Evolutionary conservation across 805 yeast genomes (phyloP), one percentile per base, ranked within the genome.

Genomic region (Millerozyma acaciae): DNA sequence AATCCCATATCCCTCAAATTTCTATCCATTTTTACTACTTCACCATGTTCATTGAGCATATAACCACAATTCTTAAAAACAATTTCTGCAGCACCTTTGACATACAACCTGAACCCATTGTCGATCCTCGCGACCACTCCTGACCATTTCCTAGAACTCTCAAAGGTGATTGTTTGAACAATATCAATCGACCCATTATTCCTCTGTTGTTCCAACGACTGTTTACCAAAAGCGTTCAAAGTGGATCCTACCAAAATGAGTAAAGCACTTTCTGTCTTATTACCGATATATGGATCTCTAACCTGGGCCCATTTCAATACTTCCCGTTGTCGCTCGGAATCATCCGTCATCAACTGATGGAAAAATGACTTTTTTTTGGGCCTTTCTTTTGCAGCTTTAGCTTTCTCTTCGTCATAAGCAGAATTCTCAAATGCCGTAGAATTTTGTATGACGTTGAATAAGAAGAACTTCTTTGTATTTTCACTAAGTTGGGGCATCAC

Each of bases 81-180:
- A 39, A 93, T 75, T 60, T 93, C 99, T 1, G 97, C 89, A 1
- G 98, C 98, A 42, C 99, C 98, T 63, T 93, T 93, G 37, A 85
- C 65, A 42, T 74, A 80, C 34, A 87, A 63, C 36, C 93, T 71
- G 54, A 59, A 81, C 1, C 67, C 67, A 32, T 56, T 67, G 7
- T 69, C 68, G 9, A 62, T 57, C 33, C 70, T 68, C 32, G 81
- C 70, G 5, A 88, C 80, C 14, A 87, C 60, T 26, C 93, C 95
- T 50, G 95, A 86, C 90, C 95, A 93, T 64, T 93, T 93, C 50
- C 95, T 73, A 3, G 85, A 70, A 38, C 95, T 84, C 62, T 93
- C 97, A 54, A 93, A 93, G 1, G 98, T 96, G 35, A 89, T 76
- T 4, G 76, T 64, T 57, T 86, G 94, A 2, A 72, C 83, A 23